Conservation (phyloP, 768 basidiomycete species). For the Pleurotus citrinopileatus region DNA sequence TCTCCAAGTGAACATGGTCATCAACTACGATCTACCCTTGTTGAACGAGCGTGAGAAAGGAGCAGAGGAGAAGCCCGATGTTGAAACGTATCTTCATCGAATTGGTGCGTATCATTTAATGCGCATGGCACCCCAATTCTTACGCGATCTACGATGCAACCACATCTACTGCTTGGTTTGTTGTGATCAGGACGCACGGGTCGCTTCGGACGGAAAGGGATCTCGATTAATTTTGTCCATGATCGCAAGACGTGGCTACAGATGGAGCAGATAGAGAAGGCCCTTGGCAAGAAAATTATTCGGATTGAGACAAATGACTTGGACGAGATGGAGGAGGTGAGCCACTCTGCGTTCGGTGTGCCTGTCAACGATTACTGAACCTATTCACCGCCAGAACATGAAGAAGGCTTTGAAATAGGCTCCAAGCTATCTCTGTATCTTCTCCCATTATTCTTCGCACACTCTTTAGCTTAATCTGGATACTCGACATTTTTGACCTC, state of each 20-base stretch:
- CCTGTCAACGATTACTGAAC: not conserved
- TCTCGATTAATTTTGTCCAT: slow-evolving; percentile 97
- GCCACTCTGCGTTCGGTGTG: slow-evolving; percentile 20
- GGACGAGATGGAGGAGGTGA: slow-evolving; percentile 91
- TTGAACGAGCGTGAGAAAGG: slow-evolving; percentile 66
- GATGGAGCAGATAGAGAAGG: slow-evolving; percentile 87
- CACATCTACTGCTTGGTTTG: not conserved
- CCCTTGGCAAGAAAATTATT: slow-evolving; percentile 73
- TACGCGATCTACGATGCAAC: not conserved
- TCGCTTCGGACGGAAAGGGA: slow-evolving; percentile 95
- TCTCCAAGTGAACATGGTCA: slow-evolving; percentile 99
- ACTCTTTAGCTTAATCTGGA: slow-evolving; percentile 10
- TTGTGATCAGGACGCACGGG: slow-evolving; percentile 81
- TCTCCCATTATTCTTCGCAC: slow-evolving; percentile 13
- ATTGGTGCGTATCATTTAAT: slow-evolving; percentile 60
- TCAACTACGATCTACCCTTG: slow-evolving; percentile 94
- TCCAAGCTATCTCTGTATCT: slow-evolving; percentile 1
- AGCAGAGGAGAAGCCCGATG: slow-evolving; percentile 68
- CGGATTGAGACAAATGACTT: slow-evolving; percentile 87
- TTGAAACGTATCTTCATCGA: slow-evolving; percentile 97
- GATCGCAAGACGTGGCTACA: slow-evolving; percentile 83
- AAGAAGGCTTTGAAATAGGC: slow-evolving; percentile 71
- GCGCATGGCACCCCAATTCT: not conserved
- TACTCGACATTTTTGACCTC: too few species aligned
- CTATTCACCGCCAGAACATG: slow-evolving; percentile 58